Conservation (phyloP, 2,329 filamentous ascomycete genomes). For the Sporothrix euskadiensis region DNA sequence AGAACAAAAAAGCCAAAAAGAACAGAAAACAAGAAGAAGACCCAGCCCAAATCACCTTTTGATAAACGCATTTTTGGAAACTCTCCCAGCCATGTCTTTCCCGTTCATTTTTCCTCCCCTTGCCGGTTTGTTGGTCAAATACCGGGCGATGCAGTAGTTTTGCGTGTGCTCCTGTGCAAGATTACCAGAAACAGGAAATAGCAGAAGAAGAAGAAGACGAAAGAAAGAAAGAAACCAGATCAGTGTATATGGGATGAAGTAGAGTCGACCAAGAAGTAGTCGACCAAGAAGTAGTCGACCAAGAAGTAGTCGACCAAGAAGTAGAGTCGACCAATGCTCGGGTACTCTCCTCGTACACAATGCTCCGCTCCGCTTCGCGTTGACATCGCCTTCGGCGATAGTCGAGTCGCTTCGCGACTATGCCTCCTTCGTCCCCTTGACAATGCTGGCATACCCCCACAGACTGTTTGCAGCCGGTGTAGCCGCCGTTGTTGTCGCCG, state of each 20-base stretch:
- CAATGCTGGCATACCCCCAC: slow-evolving; percentile 41
- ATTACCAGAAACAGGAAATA: too few species aligned
- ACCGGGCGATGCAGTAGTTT: not conserved
- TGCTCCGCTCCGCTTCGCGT: too few species aligned
- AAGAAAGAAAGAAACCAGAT: not conserved
- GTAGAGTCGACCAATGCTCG: not conserved
- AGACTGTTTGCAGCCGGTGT: slow-evolving; percentile 33
- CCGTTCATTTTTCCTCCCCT: not conserved
- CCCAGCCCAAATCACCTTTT: not conserved
- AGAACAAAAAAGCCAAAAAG: not conserved
- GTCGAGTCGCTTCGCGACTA: not conserved
- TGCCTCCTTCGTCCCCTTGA: slow-evolving; percentile 21
- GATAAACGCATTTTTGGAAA: not conserved
- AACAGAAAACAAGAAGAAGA: not conserved
- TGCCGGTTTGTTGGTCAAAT: not conserved
- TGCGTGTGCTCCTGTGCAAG: not conserved
- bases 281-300: not conserved
- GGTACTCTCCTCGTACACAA: too few species aligned
- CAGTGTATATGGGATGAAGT: not conserved
- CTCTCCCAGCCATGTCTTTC: not conserved
- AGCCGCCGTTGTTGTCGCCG: slow-evolving; percentile 30
- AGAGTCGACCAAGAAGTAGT: too few species aligned
- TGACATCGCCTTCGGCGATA: not conserved
- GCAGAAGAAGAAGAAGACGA: not conserved
- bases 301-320: not conserved